These are phyloP conservation scores for Leccinum truebloodii DNA, from an alignment of 768 basidiomycete species.

Conservation along the genomic window DNA sequence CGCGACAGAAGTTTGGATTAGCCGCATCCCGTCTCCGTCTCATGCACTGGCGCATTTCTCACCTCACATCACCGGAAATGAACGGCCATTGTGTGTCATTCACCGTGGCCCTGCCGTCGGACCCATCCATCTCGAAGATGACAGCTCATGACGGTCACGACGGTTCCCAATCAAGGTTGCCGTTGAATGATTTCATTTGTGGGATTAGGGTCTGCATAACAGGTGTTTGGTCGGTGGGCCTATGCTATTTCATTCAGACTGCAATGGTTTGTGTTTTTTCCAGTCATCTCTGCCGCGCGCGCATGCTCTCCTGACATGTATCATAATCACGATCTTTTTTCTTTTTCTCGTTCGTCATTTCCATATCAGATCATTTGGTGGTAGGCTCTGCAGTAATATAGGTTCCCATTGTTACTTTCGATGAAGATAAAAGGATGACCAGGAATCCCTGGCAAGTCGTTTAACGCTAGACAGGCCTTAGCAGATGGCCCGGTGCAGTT, in stretches of 20 bases:
- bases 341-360: not conserved
- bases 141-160: conserved; percentile 9
- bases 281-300: not conserved
- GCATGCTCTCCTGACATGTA: not conserved
- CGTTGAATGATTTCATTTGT: not conserved
- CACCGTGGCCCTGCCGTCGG: conserved; percentile 11
- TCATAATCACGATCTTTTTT: not conserved
- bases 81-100: not conserved
- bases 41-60: not conserved
- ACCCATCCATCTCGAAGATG: conserved; percentile 22
- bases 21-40: conserved; percentile 14
- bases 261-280: conserved; percentile 5
- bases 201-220: not conserved
- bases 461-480: not conserved
- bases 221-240: not conserved
- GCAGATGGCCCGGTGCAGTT: too few relatives aligned
- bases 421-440: not conserved
- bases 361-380: not conserved
- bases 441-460: not conserved
- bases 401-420: not conserved
- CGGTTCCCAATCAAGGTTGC: not conserved
- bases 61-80: conserved; percentile 5
- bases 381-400: not conserved
- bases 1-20: conserved; percentile 71
- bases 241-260: conserved; percentile 1